Evolutionary conservation across 495 filamentous ascomycete genomes (phyloP).

Genomic region (Neurospora africana): DNA sequence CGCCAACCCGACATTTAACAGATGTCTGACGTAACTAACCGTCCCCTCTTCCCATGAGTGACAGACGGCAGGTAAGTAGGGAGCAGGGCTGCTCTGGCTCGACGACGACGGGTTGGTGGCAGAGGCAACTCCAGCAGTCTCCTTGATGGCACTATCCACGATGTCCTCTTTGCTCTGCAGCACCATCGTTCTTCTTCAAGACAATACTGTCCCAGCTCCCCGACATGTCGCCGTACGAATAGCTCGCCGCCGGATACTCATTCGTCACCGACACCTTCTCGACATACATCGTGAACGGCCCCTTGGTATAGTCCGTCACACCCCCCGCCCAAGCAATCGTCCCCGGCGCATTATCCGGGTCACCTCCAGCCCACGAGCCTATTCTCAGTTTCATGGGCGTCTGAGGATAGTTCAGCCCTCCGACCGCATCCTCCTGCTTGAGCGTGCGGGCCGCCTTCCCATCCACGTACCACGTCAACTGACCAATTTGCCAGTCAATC

Average conservation of each 20-base stretch:
- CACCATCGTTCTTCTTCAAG: neutral
- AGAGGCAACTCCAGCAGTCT: neutral
- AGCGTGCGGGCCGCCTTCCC: slow-evolving; percentile 56
- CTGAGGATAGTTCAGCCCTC: slow-evolving; percentile 66
- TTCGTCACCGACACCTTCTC: slow-evolving; percentile 61
- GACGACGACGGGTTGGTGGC: neutral
- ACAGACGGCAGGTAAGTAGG: neutral
- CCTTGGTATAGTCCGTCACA: slow-evolving; percentile 56
- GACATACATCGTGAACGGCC: slow-evolving; percentile 73
- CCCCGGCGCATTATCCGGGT: slow-evolving; percentile 52
- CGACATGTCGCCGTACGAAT: slow-evolving; percentile 55
- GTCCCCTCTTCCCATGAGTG: neutral
- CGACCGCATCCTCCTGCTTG: slow-evolving; percentile 43
- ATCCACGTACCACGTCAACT: slow-evolving; percentile 70
- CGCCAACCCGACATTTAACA: neutral
- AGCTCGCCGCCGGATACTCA: slow-evolving; percentile 56
- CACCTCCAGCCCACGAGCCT: slow-evolving; percentile 75
- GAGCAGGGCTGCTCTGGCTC: neutral
- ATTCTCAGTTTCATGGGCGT: slow-evolving; percentile 73
- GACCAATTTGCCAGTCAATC: slow-evolving; percentile 66
- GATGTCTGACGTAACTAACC: neutral
- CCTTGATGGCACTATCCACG: neutral
- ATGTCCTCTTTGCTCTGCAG: neutral
- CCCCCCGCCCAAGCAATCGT: slow-evolving; percentile 87
- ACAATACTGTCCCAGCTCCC: slow-evolving; percentile 61